Percentiles rank a stretch among this genome's conserved stretches.
phyloP scores from a whole-genome alignment of 2,329 filamentous ascomycete species.

The Gaeumannomyces sp. region DNA sequence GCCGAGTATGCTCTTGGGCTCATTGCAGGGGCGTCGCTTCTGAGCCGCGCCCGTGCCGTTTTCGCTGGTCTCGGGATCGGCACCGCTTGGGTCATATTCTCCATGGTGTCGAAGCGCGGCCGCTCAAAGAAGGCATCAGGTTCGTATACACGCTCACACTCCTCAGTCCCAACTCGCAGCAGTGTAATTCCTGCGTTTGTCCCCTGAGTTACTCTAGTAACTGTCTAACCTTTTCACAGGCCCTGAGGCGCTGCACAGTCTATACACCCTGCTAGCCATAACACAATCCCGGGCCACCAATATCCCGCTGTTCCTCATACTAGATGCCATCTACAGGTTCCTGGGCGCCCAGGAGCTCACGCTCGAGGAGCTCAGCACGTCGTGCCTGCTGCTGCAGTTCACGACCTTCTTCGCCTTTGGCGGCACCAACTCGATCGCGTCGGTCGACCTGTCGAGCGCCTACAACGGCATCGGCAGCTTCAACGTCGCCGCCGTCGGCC shows the following conservation, averaged over 20 bases:
- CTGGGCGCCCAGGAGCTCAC: constrained; percentile 42
- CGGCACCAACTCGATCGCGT: constrained; percentile 90
- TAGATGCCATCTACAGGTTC: constrained; percentile 52
- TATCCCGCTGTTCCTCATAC: constrained; percentile 75
- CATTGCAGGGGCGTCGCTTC: constrained; percentile 37
- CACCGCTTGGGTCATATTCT: constrained; percentile 32
- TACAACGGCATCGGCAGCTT: constrained; percentile 88
- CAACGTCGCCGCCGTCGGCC: constrained; percentile 71
- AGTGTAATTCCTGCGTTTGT: too few species aligned
- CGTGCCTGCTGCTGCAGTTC: constrained; percentile 71
- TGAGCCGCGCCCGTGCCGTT: constrained; percentile 42
- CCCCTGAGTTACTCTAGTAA: too few species aligned
- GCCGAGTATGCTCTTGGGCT: constrained; percentile 34
- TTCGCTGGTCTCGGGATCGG: constrained; percentile 41
- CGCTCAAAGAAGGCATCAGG: constrained; percentile 21
- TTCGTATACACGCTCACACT: constrained; percentile 15
- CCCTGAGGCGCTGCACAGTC: constrained; percentile 53
- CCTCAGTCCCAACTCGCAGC: too few species aligned
- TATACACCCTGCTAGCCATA: constrained; percentile 72
- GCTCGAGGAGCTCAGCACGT: constrained; percentile 56
- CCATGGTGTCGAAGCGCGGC: constrained; percentile 24
- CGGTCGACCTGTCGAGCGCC: constrained; percentile 87
- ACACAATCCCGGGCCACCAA: constrained; percentile 85
- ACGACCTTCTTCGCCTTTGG: constrained; percentile 84
- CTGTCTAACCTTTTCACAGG: constrained; percentile 16